These are phyloP conservation scores for Ustilago loliicola DNA, from an alignment of 1,284 basidiomycete genomes.

Conservation along the genomic window DNA sequence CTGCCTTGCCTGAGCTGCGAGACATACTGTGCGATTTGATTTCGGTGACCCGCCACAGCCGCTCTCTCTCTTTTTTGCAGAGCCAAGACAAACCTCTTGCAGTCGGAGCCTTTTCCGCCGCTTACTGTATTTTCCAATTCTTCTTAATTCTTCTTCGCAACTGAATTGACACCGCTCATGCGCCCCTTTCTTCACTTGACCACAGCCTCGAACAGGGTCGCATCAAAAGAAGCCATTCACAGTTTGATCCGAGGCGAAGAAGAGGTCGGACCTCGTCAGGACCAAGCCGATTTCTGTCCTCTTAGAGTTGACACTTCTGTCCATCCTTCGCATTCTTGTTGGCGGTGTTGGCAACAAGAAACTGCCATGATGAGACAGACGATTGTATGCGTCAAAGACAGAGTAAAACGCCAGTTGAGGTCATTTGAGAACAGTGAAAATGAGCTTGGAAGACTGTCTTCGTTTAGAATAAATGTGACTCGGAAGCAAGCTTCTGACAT, in stretches of 20 bases:
- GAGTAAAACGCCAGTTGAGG: too few species aligned
- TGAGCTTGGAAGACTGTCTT: too few species aligned
- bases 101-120: constrained; percentile 20
- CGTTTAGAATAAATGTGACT: too few species aligned
- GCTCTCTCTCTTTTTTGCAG: constrained; percentile 5
- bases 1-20: background rate
- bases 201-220: constrained; percentile 7
- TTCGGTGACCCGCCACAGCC: constrained; percentile 45
- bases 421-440: too few species aligned
- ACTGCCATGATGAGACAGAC: too few species aligned
- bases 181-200: background rate
- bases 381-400: too few species aligned
- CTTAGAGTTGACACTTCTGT: too few species aligned
- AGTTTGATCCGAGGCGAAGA: too few species aligned
- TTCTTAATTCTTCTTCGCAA: background rate
- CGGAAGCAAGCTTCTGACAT: constrained; percentile 18
- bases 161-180: background rate
- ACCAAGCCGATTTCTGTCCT: too few species aligned
- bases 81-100: constrained; percentile 31
- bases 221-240: constrained; percentile 13
- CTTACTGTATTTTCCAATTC: background rate
- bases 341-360: too few species aligned
- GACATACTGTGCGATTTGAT: constrained; percentile 1
- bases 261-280: too few species aligned
- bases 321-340: too few species aligned